These are phyloP conservation scores for Kregervanrija delftensis DNA, from an alignment of 805 yeast genomes.

Conservation along the genomic window DNA sequence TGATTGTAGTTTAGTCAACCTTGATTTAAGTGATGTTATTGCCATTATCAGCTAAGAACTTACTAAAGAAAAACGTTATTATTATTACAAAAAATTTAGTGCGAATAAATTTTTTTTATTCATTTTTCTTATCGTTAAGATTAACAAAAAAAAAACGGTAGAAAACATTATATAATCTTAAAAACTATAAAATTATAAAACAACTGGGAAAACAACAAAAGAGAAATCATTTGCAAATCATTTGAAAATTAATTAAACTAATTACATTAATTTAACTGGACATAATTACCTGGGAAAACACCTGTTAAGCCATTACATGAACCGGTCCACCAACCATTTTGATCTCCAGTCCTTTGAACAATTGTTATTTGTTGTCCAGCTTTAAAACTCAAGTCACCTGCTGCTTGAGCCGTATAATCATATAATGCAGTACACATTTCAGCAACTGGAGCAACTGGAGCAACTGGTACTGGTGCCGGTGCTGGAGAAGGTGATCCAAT, in stretches of 20 bases:
- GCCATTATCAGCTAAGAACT: too few relatives aligned
- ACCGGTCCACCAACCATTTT: conserved; percentile 99
- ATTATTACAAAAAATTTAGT: too few relatives aligned
- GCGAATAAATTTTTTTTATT: too few relatives aligned
- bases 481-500: conserved; percentile 4
- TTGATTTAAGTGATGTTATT: too few relatives aligned
- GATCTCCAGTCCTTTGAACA: conserved; percentile 73
- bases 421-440: conserved; percentile 84
- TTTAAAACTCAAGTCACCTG: conserved; percentile 79
- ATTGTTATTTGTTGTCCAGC: conserved; percentile 86
- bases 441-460: conserved; percentile 31
- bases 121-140: too few relatives aligned
- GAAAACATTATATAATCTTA: too few relatives aligned
- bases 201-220: too few relatives aligned
- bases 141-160: too few relatives aligned
- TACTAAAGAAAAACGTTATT: too few relatives aligned
- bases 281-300: conserved; percentile 94
- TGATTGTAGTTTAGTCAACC: too few relatives aligned
- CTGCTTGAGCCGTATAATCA: conserved; percentile 89
- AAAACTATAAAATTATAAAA: too few relatives aligned
- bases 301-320: conserved; percentile 77
- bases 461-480: conserved; percentile 18
- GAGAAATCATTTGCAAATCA: too few relatives aligned
- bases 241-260: neutral
- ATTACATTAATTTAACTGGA: conserved; percentile 48